Conservation (phyloP, 2,329 filamentous ascomycete genomes). For the Diaporthe ilicicola region DNA sequence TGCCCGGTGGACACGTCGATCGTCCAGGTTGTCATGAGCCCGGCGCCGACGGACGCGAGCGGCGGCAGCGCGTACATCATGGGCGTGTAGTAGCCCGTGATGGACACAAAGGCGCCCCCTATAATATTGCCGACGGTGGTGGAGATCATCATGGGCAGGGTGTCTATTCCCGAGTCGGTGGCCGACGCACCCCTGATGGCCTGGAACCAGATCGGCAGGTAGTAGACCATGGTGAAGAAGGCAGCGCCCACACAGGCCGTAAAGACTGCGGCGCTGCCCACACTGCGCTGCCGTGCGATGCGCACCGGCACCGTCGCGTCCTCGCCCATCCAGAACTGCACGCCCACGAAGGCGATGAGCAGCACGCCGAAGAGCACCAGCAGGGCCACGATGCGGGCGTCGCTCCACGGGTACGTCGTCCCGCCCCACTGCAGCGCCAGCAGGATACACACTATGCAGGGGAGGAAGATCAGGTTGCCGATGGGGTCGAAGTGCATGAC, state of each 20-base stretch:
- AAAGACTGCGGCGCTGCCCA: slow-evolving; percentile 45
- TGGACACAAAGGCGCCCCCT: slow-evolving; percentile 40
- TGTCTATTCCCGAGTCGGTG: slow-evolving; percentile 36
- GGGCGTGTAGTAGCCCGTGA: slow-evolving; percentile 45
- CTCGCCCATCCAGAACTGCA: neutral
- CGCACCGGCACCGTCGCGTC: slow-evolving; percentile 38
- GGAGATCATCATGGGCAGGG: slow-evolving; percentile 37
- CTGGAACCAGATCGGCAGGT: slow-evolving; percentile 45
- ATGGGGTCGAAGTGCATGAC: neutral
- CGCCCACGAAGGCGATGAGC: neutral
- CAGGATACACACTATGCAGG: neutral
- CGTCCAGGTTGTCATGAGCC: slow-evolving; percentile 43
- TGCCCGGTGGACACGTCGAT: slow-evolving; percentile 35
- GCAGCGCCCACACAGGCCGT: slow-evolving; percentile 44
- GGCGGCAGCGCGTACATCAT: slow-evolving; percentile 42
- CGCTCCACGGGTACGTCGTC: neutral
- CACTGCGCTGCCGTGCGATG: slow-evolving; percentile 48
- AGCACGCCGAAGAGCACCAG: neutral
- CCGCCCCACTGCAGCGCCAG: neutral
- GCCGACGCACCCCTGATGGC: slow-evolving; percentile 42
- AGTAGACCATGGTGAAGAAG: slow-evolving; percentile 44
- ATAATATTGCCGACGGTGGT: slow-evolving; percentile 35
- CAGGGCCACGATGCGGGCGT: neutral
- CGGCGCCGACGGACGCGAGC: slow-evolving; percentile 41
- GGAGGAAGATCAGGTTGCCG: neutral